Evolutionary conservation across 495 filamentous ascomycete species (phyloP).

Genomic region (Terfezia boudieri): DNA sequence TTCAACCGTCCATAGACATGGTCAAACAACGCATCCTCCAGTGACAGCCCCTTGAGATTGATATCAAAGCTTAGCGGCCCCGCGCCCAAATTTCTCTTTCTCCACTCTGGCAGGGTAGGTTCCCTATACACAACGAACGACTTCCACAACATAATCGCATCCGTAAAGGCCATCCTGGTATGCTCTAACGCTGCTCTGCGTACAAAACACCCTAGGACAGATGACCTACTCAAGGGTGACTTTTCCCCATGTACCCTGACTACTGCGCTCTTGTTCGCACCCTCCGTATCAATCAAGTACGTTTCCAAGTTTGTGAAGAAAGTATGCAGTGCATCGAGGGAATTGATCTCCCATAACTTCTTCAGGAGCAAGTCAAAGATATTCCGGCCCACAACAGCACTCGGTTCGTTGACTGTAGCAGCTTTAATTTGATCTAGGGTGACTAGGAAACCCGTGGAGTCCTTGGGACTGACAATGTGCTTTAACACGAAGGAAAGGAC

Average conservation of each 20-base stretch:
- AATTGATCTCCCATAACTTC: conserved; percentile 68
- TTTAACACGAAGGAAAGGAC: conserved; percentile 68
- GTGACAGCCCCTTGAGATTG: conserved; percentile 13
- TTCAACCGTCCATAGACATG: conserved; percentile 33
- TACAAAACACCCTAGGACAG: conserved; percentile 70
- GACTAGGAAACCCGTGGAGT: conserved; percentile 29
- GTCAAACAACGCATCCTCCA: conserved; percentile 27
- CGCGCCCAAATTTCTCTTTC: conserved; percentile 38
- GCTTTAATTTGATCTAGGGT: conserved; percentile 27
- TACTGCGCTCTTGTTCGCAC: conserved; percentile 4
- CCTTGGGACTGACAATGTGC: conserved; percentile 34
- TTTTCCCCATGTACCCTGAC: conserved; percentile 7
- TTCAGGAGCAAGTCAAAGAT: conserved; percentile 70
- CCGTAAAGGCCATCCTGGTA: conserved; percentile 53
- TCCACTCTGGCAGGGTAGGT: conserved; percentile 49
- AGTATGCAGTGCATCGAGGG: conserved; percentile 47
- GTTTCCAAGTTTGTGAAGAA: conserved; percentile 40
- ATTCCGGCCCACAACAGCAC: conserved; percentile 34
- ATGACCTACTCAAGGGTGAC: conserved; percentile 31
- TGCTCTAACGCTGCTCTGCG: conserved; percentile 59
- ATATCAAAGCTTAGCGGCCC: conserved; percentile 44
- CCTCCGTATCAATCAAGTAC: conserved; percentile 25
- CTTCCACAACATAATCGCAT: conserved; percentile 54
- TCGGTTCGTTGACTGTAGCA: conserved; percentile 11
- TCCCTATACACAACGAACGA: conserved; percentile 56